phyloP scores from a whole-genome alignment of 208 protist genomes.

The Lotmaria passim region DNA sequence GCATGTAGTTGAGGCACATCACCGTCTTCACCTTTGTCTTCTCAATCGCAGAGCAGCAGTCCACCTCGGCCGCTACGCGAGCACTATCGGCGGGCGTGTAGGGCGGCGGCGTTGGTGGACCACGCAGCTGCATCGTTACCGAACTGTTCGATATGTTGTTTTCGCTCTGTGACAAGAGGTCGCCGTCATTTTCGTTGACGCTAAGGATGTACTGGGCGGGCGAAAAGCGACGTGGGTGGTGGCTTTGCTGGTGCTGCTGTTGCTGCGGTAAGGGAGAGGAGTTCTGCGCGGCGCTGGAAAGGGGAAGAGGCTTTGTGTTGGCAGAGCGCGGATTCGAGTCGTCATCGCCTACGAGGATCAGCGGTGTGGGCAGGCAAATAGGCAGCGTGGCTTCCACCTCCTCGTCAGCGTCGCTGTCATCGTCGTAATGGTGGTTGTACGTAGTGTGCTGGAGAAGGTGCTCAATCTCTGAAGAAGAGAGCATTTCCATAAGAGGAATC shows the following conservation, averaged over 20 bases:
- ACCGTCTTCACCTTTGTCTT: conserved; percentile 53
- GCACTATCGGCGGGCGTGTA: conserved; percentile 29
- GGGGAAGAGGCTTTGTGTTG: background rate
- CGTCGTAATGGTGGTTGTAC: conserved; percentile 11
- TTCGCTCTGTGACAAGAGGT: conserved; percentile 13
- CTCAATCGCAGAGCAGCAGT: conserved; percentile 46
- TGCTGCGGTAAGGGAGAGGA: no score
- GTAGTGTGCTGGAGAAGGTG: conserved; percentile 4
- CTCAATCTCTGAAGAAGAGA: conserved; percentile 6
- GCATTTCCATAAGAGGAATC: conserved; percentile 3
- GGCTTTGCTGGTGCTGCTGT: background rate
- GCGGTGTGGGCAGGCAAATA: conserved; percentile 12
- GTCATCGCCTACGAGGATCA: conserved; percentile 13
- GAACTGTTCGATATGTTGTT: conserved; percentile 22
- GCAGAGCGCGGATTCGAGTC: background rate
- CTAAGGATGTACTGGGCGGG: background rate
- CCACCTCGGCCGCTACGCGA: conserved; percentile 31
- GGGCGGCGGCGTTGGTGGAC: conserved; percentile 8
- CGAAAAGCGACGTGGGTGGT: background rate
- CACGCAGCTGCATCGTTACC: background rate
- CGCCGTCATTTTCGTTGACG: background rate
- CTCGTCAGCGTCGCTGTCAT: conserved; percentile 17
- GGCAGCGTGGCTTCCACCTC: conserved; percentile 9
- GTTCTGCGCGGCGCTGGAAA: background rate
- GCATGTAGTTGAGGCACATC: conserved; percentile 56